A percentile compares a stretch with the other conserved stretches of the same genome.
phyloP scores from a whole-genome alignment of 1,284 basidiomycete species.

The Psilocybe mexicana region DNA sequence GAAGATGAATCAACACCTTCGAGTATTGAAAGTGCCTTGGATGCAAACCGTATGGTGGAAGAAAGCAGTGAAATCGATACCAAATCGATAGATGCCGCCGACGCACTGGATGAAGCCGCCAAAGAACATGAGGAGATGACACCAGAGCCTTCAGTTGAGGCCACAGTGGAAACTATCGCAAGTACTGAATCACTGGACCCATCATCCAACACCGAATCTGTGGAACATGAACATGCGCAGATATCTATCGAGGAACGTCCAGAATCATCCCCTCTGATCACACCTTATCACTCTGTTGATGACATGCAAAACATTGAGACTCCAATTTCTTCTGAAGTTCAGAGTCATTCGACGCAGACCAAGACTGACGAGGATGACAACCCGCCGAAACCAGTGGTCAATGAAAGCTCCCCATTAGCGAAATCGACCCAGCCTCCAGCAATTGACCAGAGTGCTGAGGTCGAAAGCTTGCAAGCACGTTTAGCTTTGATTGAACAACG shows the following conservation, averaged over 20 bases:
- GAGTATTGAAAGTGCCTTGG: neutral
- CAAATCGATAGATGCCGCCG: neutral
- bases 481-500: conserved; percentile 70
- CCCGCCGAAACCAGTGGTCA: neutral
- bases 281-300: neutral
- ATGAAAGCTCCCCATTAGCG: neutral
- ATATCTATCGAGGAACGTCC: neutral
- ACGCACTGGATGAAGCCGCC: neutral
- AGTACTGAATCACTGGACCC: neutral
- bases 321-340: neutral
- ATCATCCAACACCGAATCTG: neutral
- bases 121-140: neutral
- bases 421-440: neutral
- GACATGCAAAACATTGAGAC: neutral
- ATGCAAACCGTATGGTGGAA: neutral
- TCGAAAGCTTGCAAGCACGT: conserved; percentile 63
- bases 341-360: neutral
- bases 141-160: neutral
- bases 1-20: neutral
- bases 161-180: neutral
- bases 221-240: neutral
- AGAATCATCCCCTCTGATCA: neutral
- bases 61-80: neutral
- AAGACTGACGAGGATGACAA: neutral
- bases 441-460: conserved; percentile 29